Conservation (phyloP, 768 basidiomycete species). For the Tulasnella sp. region DNA sequence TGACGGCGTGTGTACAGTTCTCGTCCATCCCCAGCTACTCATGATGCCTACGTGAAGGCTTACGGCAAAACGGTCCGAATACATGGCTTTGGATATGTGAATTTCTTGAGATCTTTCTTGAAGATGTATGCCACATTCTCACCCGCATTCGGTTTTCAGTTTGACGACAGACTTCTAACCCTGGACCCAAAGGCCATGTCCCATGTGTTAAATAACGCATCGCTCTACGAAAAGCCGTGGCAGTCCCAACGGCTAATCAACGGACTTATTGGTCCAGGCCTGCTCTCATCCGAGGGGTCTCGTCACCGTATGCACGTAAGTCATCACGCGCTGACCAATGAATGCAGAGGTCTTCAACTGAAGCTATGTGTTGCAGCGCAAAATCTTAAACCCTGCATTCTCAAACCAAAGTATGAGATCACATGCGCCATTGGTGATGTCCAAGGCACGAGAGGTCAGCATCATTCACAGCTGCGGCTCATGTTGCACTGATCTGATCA, state of each 20-base stretch:
- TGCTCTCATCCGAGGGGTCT: slow-evolving; percentile 7
- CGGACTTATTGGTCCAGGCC: slow-evolving; percentile 62
- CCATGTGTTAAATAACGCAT: slow-evolving; percentile 62
- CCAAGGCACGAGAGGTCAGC: slow-evolving; percentile 42
- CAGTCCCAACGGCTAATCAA: slow-evolving; percentile 64
- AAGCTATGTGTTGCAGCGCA: slow-evolving; percentile 23
- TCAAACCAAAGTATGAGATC: slow-evolving; percentile 39
- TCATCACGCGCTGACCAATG: no score
- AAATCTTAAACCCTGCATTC: slow-evolving; percentile 44
- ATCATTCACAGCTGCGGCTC: slow-evolving; percentile 13
- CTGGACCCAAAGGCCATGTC: slow-evolving; percentile 65
- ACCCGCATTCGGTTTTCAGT: slow-evolving; percentile 1
- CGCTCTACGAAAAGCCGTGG: slow-evolving; percentile 70
- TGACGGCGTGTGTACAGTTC: not conserved
- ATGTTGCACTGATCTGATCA: slow-evolving; percentile 5
- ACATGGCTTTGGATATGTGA: slow-evolving; percentile 18
- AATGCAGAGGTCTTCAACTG: no score
- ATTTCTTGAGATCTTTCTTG: slow-evolving; percentile 35
- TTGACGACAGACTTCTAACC: slow-evolving; percentile 62
- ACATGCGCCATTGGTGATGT: slow-evolving; percentile 45
- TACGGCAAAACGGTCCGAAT: slow-evolving; percentile 43
- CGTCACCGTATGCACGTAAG: not conserved
- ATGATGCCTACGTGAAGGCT: slow-evolving; percentile 33
- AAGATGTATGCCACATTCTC: no score
- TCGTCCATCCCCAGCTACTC: not conserved